Percentiles rank a stretch among this genome's conserved stretches.
phyloP scores from a whole-genome alignment of 1,284 basidiomycete species.

The Agroathelia rolfsii region DNA sequence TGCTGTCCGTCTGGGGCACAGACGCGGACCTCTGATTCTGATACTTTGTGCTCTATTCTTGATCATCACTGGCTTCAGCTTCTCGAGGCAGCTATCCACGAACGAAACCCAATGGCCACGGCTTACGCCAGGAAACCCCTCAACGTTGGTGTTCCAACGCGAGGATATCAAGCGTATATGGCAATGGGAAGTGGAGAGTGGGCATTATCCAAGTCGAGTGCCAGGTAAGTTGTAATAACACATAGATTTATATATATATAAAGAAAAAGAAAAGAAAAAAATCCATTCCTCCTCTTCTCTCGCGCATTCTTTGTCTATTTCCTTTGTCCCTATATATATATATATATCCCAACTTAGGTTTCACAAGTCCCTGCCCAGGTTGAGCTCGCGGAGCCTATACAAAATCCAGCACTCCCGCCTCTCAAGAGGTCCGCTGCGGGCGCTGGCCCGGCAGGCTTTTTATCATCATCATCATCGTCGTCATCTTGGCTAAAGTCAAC shows the following conservation, averaged over 20 bases:
- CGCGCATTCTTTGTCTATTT: too few species aligned
- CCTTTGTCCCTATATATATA: too few species aligned
- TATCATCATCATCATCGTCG: conserved; percentile 28
- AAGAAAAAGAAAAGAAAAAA: too few species aligned
- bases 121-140: conserved; percentile 55
- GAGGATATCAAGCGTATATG: conserved; percentile 82
- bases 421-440: too few species aligned
- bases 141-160: conserved; percentile 67
- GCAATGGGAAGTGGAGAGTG: conserved; percentile 87
- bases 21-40: conserved; percentile 40
- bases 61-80: conserved; percentile 45
- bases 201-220: conserved; percentile 79
- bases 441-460: conserved; percentile 16
- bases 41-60: conserved; percentile 38
- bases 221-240: conserved; percentile 57
- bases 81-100: conserved; percentile 46
- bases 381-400: too few species aligned
- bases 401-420: too few species aligned
- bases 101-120: conserved; percentile 58
- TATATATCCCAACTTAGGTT: too few species aligned
- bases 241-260: too few species aligned
- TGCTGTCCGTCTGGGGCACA: conserved; percentile 47
- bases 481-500: conserved; percentile 17
- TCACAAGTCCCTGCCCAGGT: too few species aligned
- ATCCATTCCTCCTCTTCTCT: too few species aligned